Evolutionary conservation across 2,329 filamentous ascomycete genomes (phyloP), one percentile per base, ranked within the genome.

Genomic region (Fusarium sp.): DNA sequence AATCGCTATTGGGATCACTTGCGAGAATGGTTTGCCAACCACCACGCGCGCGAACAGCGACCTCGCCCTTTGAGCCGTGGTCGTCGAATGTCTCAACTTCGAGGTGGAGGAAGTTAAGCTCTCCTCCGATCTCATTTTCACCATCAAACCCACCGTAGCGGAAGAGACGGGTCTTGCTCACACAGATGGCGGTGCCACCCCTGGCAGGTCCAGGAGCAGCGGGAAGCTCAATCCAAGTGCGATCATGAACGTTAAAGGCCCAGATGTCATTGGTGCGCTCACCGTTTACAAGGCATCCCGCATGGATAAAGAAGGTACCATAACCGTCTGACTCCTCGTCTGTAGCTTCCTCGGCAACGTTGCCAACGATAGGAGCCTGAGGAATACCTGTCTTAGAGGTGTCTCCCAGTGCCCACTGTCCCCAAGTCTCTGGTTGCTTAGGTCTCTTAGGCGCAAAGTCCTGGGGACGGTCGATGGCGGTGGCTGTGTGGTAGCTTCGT

Each of bases 111-210:
- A 91, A 85, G 73, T 96, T 92, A 14, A 97, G 74, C 60, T 85
- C 83, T 0, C 91, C 92, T 17, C 92, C 92, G 47, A 92, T 82
- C 73, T 94, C 91, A 0, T 75, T 80, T 44, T 84, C 81, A 1
- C 91, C 92, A 76, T 95, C 91, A 71, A 90, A 95, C 0, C 93
- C 93, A 64, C 93, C 92, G 81, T 93, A 94, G 27, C 93, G 86
- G 79, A 90, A 96, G 8, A 97, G 77, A 23, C 88, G 85, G 23
- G 87, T 87, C 54, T 85, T 84, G 44, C 84, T 84, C 52, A 90
- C 84, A 2, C 89, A 87, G 25, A 96, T 87, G 6, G 88, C 87
- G 0, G 91, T 81, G 2, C 92, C 92, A 22, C 89, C 88, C 47
- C 92, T 84, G 0, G 86, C 80, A 9, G 89, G 86, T 1, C 85